Evolutionary conservation across 1,139 yeast species (phyloP).

Genomic region (Suhomyces maxii): DNA sequence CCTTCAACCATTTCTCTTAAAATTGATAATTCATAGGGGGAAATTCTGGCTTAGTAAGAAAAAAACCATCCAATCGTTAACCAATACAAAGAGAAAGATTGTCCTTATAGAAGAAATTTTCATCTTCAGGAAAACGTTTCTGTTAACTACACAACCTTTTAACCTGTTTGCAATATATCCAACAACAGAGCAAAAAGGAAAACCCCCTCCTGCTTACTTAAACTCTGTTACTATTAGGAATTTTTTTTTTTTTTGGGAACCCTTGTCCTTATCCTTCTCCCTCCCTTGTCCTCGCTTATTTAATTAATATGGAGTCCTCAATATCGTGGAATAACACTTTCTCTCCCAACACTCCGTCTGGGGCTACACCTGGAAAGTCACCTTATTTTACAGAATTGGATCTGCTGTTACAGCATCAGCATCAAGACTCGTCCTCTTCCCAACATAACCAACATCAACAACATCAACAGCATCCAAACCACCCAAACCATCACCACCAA

Average conservation of each 20-base stretch:
- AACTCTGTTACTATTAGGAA: background rate
- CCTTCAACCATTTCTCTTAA: too few species aligned
- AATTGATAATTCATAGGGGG: too few species aligned
- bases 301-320: slow-evolving; percentile 16
- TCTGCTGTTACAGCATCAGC: background rate
- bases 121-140: too few species aligned
- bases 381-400: slow-evolving; percentile 16
- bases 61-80: too few species aligned
- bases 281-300: background rate
- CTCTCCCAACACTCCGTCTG: slow-evolving; percentile 17
- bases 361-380: slow-evolving; percentile 18
- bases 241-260: too few species aligned
- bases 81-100: too few species aligned
- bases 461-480: slow-evolving; percentile 7
- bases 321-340: slow-evolving; percentile 19
- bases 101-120: too few species aligned
- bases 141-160: too few species aligned
- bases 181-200: too few species aligned
- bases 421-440: background rate
- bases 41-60: too few species aligned
- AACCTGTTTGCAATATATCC: too few species aligned
- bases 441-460: slow-evolving; percentile 1
- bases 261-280: background rate
- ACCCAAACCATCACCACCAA: slow-evolving; percentile 1
- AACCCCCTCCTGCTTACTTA: too few species aligned